These are phyloP conservation scores for Eleusine coracana DNA, from an alignment of 176 grass and related monocot genomes.

Conservation along the genomic window DNA sequence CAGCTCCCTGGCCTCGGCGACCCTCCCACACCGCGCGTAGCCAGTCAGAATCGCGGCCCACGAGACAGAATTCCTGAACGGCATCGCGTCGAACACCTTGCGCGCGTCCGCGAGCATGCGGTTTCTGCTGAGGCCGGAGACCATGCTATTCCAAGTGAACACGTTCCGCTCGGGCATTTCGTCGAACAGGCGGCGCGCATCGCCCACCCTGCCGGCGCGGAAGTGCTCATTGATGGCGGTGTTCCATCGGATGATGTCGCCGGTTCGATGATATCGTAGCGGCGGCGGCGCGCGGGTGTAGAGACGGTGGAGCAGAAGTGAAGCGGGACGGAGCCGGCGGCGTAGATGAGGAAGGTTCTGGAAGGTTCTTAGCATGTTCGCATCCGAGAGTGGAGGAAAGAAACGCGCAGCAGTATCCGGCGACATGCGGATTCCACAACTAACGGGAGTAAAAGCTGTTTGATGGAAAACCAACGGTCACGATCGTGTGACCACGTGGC, in stretches of 20 bases:
- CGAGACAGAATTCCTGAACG: constrained; percentile 50
- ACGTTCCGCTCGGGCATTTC: constrained; percentile 59
- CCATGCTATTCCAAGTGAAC: constrained; percentile 65
- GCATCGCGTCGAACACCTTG: constrained; percentile 61
- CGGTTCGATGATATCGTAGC: neutral
- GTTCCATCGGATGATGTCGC: constrained; percentile 51
- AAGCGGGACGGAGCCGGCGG: neutral
- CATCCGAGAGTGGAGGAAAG: constrained; percentile 4
- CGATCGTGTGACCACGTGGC: too few species aligned
- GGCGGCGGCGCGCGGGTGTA: neutral
- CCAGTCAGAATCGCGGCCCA: constrained; percentile 59
- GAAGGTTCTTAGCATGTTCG: constrained; percentile 45
- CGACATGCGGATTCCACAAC: neutral
- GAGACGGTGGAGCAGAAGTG: neutral
- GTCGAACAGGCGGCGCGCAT: constrained; percentile 53
- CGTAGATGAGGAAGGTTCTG: constrained; percentile 35
- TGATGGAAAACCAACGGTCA: neutral
- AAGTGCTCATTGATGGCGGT: constrained; percentile 45
- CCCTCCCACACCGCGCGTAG: constrained; percentile 46
- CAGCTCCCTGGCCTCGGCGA: constrained; percentile 54
- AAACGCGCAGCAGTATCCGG: neutral
- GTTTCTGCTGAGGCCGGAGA: constrained; percentile 53
- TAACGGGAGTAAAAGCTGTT: neutral
- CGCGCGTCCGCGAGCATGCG: constrained; percentile 54
- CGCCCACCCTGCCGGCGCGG: constrained; percentile 43